A percentile compares a stretch with the other conserved stretches of the same genome.
Conservation (phyloP, 192 early-diverging fungal species). For the Funneliformis geosporum region DNA sequence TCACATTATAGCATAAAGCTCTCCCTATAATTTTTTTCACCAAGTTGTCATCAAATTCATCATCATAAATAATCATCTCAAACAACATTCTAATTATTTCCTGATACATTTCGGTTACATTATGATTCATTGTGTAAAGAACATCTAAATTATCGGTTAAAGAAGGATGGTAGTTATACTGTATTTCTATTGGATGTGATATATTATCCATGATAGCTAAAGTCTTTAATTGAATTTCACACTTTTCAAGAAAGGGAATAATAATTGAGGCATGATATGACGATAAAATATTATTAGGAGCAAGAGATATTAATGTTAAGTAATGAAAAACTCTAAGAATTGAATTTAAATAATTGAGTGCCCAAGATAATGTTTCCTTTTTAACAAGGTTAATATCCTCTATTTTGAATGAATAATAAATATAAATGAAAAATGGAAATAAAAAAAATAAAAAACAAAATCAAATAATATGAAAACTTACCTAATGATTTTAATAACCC, state of each 20-base stretch:
- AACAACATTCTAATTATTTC: conserved; percentile 26
- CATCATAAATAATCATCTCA: conserved; percentile 21
- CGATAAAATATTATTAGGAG: not conserved
- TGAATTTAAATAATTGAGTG: conserved; percentile 10
- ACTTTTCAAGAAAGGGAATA: conserved; percentile 20
- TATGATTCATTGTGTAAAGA: conserved; percentile 1
- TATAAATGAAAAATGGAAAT: not conserved
- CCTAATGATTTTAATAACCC: conserved; percentile 38
- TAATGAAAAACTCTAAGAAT: conserved; percentile 23
- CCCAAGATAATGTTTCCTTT: conserved; percentile 16
- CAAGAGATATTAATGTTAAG: conserved; percentile 14
- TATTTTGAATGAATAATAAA: conserved; percentile 1
- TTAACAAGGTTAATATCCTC: not conserved
- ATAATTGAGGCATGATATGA: not conserved
- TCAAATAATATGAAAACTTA: conserved; percentile 25
- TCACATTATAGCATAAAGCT: not conserved
- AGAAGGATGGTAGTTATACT: conserved; percentile 11
- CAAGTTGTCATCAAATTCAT: not conserved
- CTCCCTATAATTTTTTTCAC: not conserved
- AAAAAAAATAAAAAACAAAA: not conserved
- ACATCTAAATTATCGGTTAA: conserved; percentile 21
- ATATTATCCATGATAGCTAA: not conserved
- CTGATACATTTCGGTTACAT: conserved; percentile 1
- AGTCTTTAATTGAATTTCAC: conserved; percentile 3
- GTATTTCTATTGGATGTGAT: not conserved